phyloP scores from a whole-genome alignment of 2,329 filamentous ascomycete genomes.

The Paecilomyces fulvus region DNA sequence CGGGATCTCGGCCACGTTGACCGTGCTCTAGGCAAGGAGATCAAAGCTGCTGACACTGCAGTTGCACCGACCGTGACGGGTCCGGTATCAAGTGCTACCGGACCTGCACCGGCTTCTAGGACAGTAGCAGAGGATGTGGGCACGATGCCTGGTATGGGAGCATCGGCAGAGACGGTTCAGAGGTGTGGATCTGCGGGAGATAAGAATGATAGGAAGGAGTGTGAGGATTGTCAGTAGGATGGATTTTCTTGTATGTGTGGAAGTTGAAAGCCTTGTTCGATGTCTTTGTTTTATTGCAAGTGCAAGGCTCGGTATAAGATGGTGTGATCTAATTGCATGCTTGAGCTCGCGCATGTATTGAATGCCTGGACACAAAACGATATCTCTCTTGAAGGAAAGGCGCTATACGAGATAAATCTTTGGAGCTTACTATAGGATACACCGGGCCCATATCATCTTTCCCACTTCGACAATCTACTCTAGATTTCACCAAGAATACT shows the following conservation, averaged over 20 bases:
- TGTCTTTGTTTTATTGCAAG: too few relatives aligned
- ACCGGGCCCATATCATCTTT: too few relatives aligned
- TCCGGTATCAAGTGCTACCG: background rate
- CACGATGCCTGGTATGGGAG: background rate
- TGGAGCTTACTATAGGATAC: too few relatives aligned
- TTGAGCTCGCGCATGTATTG: too few relatives aligned
- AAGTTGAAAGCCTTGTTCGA: too few relatives aligned
- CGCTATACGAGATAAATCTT: too few relatives aligned
- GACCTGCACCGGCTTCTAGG: background rate
- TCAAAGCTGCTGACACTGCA: background rate
- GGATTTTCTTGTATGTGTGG: background rate
- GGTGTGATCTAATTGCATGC: too few relatives aligned
- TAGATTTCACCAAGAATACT: background rate
- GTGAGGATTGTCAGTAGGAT: constrained; percentile 19
- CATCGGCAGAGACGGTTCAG: background rate
- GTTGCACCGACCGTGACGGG: background rate
- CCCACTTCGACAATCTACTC: too few relatives aligned
- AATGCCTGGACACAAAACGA: too few relatives aligned
- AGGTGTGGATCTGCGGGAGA: constrained; percentile 1
- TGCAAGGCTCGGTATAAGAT: too few relatives aligned
- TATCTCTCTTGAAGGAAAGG: too few relatives aligned
- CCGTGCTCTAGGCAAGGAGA: constrained; percentile 27
- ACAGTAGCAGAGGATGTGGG: background rate
- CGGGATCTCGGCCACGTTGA: constrained; percentile 78
- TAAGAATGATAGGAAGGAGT: constrained; percentile 10